Evolutionary conservation across 1,139 yeast species (phyloP).

Genomic region (Tardiomyces blankii): DNA sequence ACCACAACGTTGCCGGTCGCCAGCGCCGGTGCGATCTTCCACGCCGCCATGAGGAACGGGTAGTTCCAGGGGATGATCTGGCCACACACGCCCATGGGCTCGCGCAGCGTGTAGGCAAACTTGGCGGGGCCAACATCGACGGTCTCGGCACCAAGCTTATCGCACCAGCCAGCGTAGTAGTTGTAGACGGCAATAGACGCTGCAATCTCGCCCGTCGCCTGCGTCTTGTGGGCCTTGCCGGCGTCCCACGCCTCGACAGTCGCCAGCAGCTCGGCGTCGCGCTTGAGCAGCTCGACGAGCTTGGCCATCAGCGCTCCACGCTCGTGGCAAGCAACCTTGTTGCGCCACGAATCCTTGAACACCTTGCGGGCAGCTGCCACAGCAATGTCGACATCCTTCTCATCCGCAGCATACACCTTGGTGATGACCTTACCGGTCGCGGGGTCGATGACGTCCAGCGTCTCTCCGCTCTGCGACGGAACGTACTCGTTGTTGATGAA

Average conservation of each 20-base stretch:
- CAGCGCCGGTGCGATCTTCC: conserved; percentile 68
- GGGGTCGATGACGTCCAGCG: conserved; percentile 28
- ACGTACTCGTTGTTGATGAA: conserved; percentile 74
- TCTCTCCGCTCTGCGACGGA: conserved; percentile 26
- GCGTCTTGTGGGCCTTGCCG: conserved; percentile 41
- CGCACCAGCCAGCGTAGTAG: conserved; percentile 81
- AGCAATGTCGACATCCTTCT: conserved; percentile 48
- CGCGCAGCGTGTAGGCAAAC: conserved; percentile 52
- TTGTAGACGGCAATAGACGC: conserved; percentile 37
- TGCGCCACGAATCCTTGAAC: conserved; percentile 37
- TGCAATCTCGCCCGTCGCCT: conserved; percentile 43
- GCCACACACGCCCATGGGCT: conserved; percentile 81
- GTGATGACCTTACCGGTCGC: conserved; percentile 42
- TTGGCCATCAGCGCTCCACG: conserved; percentile 36
- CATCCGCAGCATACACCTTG: conserved; percentile 42
- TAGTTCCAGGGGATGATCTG: conserved; percentile 90
- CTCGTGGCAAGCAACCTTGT: conserved; percentile 31
- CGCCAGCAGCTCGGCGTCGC: conserved; percentile 37
- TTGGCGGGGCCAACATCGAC: conserved; percentile 51
- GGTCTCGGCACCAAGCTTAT: conserved; percentile 60
- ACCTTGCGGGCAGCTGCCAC: conserved; percentile 48
- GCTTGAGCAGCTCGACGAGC: conserved; percentile 43
- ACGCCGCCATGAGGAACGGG: conserved; percentile 69
- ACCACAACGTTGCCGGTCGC: conserved; percentile 73
- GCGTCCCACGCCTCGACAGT: conserved; percentile 51